phyloP scores from a whole-genome alignment of 371 early-diverging fungal species.

The Mucor irregularis region DNA sequence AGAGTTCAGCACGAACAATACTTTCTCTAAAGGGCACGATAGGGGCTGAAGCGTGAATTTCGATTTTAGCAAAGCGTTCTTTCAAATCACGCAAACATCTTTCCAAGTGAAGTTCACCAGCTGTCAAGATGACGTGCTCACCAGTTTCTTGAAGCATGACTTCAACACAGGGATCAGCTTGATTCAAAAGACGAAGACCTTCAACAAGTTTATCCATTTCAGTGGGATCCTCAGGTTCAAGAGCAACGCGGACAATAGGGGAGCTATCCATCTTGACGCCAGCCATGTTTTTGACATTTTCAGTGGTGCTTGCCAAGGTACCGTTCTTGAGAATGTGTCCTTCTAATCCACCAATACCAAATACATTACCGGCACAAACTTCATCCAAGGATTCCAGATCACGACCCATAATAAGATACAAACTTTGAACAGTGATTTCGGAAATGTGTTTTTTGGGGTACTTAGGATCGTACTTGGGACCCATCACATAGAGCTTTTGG shows the following conservation, averaged over 20 bases:
- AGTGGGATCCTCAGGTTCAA: conserved; percentile 88
- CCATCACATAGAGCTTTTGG: conserved; percentile 82
- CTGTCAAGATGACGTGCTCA: conserved; percentile 93
- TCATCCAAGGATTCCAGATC: conserved; percentile 80
- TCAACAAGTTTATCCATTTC: conserved; percentile 85
- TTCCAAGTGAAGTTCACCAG: conserved; percentile 97
- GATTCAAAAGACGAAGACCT: conserved; percentile 88
- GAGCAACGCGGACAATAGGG: conserved; percentile 94
- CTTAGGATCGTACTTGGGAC: conserved; percentile 88
- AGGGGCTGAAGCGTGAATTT: conserved; percentile 91
- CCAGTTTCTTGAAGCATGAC: conserved; percentile 91
- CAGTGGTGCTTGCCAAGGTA: conserved; percentile 73
- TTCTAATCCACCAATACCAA: conserved; percentile 93
- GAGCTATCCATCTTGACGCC: conserved; percentile 59
- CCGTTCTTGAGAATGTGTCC: conserved; percentile 89
- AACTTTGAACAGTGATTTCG: conserved; percentile 70
- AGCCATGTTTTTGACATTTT: conserved; percentile 58
- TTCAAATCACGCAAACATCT: conserved; percentile 92
- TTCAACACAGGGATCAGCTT: conserved; percentile 92
- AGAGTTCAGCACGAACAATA: conserved; percentile 56
- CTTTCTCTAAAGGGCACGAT: conserved; percentile 98
- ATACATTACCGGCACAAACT: conserved; percentile 94
- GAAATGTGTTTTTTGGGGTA: conserved; percentile 67
- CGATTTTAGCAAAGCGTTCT: conserved; percentile 92
- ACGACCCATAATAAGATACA: conserved; percentile 96